Evolutionary conservation across 2,329 filamentous ascomycete species (phyloP), one percentile per base, ranked within the genome.

Genomic region (Monilinia aucupariae): DNA sequence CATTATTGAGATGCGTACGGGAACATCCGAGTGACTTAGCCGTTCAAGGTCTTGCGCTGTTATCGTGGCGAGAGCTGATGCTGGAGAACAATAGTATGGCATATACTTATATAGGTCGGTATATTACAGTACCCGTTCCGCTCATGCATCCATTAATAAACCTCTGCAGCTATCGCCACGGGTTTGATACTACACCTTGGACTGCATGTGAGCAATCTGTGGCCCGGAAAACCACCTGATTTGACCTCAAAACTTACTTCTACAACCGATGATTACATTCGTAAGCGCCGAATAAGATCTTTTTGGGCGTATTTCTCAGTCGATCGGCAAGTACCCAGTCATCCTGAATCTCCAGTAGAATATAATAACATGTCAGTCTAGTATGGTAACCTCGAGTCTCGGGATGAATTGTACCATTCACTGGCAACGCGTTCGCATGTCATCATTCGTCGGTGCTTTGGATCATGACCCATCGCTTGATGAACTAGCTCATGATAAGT

Each of bases 321-420:
- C 12, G 66, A 66, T 51, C 53, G 61, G 64, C 63, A 59, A 45
- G 60, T 39, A 15, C 12, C n/a, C 15, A 22, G 15, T 9, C 17
- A 25, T n/a, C 8, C 22, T 6, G 8, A 27, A 32, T 54, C 2
- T 25, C 7, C 27, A 27, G 3, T 39, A 41, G 3, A 39, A 27
- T 27, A 27, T 54, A 22, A 41, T 54, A 27, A 54, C 51, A 6
- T 27, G 5, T 27, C 10, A 6, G 15, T 27, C 1, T 47, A 68
- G 66, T 27, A 61, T 68, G 25, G 43, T 64, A 8, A 68, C 63
- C 7, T 54, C 63, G 9, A 61, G 51, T n/a, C 32, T 68, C 9
- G 66, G 65, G 7, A 65, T 66, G 66, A 68, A 66, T 49, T 67
- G 64, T 32, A 65, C 66, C 4, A 68, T 68, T 17, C 64, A 62